phyloP scores from a whole-genome alignment of 495 filamentous ascomycete species.

The Baudoinia panamericana region DNA sequence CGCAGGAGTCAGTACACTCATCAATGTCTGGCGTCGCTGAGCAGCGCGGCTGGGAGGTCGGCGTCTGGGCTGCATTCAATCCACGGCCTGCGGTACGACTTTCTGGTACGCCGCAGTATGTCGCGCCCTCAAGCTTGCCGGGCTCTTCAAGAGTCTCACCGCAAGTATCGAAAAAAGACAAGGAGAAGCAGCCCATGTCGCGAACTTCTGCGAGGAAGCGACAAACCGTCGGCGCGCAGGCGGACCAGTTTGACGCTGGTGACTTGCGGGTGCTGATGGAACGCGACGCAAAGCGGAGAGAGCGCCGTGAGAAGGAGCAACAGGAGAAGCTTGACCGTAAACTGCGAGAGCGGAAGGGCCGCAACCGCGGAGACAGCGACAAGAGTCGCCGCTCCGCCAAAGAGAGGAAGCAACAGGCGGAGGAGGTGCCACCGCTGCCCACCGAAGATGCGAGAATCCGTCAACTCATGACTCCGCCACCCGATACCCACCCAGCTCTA shows the following conservation, averaged over 20 bases:
- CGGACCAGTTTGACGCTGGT: constrained; percentile 66
- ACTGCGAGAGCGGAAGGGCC: constrained; percentile 55
- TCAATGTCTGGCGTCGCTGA: constrained; percentile 59
- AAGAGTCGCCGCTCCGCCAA: constrained; percentile 26
- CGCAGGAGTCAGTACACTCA: constrained; percentile 59
- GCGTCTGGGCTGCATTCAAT: constrained; percentile 56
- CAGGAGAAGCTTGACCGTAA: constrained; percentile 56
- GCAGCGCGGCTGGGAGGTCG: constrained; percentile 58
- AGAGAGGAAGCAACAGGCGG: constrained; percentile 8
- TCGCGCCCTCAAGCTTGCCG: constrained; percentile 22
- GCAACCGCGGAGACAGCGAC: constrained; percentile 36
- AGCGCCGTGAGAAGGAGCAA: constrained; percentile 58
- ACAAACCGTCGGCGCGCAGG: constrained; percentile 64
- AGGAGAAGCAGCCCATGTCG: constrained; percentile 32
- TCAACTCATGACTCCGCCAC: constrained; percentile 3
- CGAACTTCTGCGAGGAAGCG: constrained; percentile 54
- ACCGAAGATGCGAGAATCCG: constrained; percentile 27
- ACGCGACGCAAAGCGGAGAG: constrained; percentile 61
- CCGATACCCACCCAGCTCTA: constrained; percentile 14
- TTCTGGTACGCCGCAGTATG: constrained; percentile 45
- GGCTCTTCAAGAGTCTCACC: constrained; percentile 2
- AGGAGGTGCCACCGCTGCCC: too few species aligned
- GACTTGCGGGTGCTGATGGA: constrained; percentile 75
- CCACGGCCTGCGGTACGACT: constrained; percentile 69
- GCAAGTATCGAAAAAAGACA: not conserved